Base-by-base conservation (phyloP, 2,329 filamentous ascomycete genomes). In the Parastagonospora avenae region DNA sequence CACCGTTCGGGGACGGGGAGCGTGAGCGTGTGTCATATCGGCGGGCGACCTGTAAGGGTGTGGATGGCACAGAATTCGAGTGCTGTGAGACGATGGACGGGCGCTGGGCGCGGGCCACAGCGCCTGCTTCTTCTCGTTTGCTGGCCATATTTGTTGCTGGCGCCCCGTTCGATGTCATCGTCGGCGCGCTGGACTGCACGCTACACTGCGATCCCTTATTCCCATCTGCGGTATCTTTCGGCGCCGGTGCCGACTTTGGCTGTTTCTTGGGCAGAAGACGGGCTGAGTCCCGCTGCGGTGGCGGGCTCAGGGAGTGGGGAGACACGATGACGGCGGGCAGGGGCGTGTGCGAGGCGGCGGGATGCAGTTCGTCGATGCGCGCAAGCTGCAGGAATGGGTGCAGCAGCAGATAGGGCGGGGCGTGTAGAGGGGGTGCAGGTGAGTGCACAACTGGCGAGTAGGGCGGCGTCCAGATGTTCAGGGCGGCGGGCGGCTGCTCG, bases 11-110 rank as follows among this genome's bases (percentile, higher is more conserved):
- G 12, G 92, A 97, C 8, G 91, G 92, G 29, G 86, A 87, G 67
- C 85, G 84, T 33, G 87, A 87, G 67, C 83, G 85, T 41, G 92
- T 94, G 70, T 89, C 89, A 67, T 94, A 89, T 65, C 92, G 88
- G 52, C 91, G 86, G 59, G 92, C 85, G 74, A 90, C 89, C 72
- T 97, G 92, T 68, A 93, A 90, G 8, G 93, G 94, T 2, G 93
- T 97, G 1, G 93, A 95, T 1, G 93, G 93, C 42, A 97, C 90
- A 8, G 93, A 97, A 71, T 83, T 96, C 19, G 93, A 95, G 70
- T 95, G 85, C 45, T 86, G 85, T 40, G 80, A 82, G 51, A 76
- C 76, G 59, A 84, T 74, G 56, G 81, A 76, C 52, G 80, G 77
- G 59, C 81, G 76, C 70, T 77, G 63, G 27, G 58, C 46, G 38